phyloP scores from a whole-genome alignment of 345 rosid genomes.

The Acer negundo region DNA sequence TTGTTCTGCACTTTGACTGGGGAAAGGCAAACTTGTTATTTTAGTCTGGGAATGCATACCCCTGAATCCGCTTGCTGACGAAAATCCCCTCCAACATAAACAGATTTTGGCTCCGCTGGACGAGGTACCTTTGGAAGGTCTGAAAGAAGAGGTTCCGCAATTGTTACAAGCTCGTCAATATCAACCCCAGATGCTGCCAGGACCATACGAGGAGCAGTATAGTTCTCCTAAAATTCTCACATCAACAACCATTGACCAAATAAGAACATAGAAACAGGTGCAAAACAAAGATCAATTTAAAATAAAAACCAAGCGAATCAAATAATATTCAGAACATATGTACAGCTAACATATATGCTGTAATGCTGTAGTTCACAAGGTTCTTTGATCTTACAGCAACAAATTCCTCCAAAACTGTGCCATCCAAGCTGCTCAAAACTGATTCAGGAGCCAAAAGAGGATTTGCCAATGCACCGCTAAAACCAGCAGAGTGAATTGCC shows the following conservation, averaged over 20 bases:
- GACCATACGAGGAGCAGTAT: constrained; percentile 69
- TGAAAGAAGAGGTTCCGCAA: constrained; percentile 69
- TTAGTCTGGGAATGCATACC: constrained; percentile 34
- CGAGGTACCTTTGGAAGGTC: constrained; percentile 51
- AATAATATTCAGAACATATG: not conserved
- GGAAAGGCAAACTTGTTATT: constrained; percentile 19
- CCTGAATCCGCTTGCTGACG: constrained; percentile 63
- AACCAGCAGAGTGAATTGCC: constrained; percentile 74
- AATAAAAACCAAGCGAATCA: constrained; percentile 1
- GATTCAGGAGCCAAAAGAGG: constrained; percentile 67
- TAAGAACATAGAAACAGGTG: not conserved
- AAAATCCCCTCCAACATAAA: constrained; percentile 73
- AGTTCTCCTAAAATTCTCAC: constrained; percentile 53
- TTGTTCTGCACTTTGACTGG: not conserved
- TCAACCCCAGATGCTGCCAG: constrained; percentile 77
- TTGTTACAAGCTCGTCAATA: constrained; percentile 54
- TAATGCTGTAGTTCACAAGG: not conserved
- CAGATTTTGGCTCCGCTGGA: constrained; percentile 50
- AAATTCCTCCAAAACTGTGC: constrained; percentile 59
- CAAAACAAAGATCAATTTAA: constrained; percentile 11
- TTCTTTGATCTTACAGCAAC: constrained; percentile 48
- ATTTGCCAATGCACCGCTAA: constrained; percentile 65
- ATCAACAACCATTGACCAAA: constrained; percentile 23
- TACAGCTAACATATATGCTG: not conserved
- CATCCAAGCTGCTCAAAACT: constrained; percentile 48